Conservation (phyloP, 345 rosid genomes). For the Aquilaria sinensis region DNA sequence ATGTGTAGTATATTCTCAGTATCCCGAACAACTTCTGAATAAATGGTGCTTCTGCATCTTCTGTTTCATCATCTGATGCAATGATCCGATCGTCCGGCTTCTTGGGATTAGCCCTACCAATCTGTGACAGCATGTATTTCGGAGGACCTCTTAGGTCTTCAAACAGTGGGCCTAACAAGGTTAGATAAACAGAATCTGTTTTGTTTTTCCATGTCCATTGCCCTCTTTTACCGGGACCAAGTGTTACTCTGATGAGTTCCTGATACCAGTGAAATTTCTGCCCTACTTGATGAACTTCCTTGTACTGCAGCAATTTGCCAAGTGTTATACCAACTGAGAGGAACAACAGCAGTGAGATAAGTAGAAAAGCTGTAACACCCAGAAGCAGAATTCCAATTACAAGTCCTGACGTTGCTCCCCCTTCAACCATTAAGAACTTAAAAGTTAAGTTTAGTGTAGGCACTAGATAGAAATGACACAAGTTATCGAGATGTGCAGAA, state of each 20-base stretch:
- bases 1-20: conserved; percentile 85
- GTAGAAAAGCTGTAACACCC: conserved; percentile 36
- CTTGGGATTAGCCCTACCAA: conserved; percentile 38
- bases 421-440: conserved; percentile 26
- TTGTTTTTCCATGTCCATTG: conserved; percentile 90
- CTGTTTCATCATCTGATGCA: conserved; percentile 90
- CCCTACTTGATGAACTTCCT: conserved; percentile 91
- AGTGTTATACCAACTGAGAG: conserved; percentile 79
- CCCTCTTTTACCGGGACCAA: conserved; percentile 94
- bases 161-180: conserved; percentile 64
- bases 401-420: conserved; percentile 40
- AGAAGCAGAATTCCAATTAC: conserved; percentile 57
- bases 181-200: conserved; percentile 32
- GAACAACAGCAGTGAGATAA: conserved; percentile 58
- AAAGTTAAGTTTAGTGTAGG: background rate
- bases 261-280: conserved; percentile 83
- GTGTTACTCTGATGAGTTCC: conserved; percentile 70
- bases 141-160: conserved; percentile 96
- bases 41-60: conserved; percentile 92
- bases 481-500: background rate
- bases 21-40: conserved; percentile 87
- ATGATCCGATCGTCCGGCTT: conserved; percentile 58
- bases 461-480: background rate
- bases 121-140: conserved; percentile 91
- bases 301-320: conserved; percentile 86